These are phyloP conservation scores for Senecio squalidus DNA, from an alignment of 140 eudicot genomes.

Conservation along the genomic window DNA sequence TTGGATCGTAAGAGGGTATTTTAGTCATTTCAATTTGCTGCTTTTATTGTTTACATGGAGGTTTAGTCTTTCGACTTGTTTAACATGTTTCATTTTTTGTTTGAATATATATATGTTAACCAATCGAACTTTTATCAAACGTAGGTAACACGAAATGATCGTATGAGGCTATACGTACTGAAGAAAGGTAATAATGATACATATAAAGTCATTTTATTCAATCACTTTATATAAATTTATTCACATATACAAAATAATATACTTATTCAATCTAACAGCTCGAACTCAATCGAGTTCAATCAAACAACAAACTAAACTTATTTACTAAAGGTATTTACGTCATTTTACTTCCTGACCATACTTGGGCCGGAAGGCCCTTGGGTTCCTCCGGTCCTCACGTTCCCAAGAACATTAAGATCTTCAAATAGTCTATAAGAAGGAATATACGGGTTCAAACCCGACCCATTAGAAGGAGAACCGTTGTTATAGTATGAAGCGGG, in stretches of 20 bases:
- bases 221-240: background rate
- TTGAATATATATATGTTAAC: too few relatives aligned
- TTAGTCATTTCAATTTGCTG: too few relatives aligned
- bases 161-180: too few relatives aligned
- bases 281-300: background rate
- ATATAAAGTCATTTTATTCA: too few relatives aligned
- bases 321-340: background rate
- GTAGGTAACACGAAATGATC: too few relatives aligned
- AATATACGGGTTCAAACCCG: slow-evolving; percentile 58
- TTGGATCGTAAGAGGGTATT: too few relatives aligned
- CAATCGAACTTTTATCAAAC: too few relatives aligned
- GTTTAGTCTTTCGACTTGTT: too few relatives aligned
- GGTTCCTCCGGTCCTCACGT: slow-evolving; percentile 32
- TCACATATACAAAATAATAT: slow-evolving; percentile 4
- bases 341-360: slow-evolving; percentile 54
- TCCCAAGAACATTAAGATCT: slow-evolving; percentile 81
- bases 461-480: slow-evolving; percentile 18
- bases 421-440: slow-evolving; percentile 91
- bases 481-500: slow-evolving; percentile 25
- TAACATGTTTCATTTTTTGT: too few relatives aligned
- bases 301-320: background rate
- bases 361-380: slow-evolving; percentile 51
- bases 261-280: background rate
- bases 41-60: too few relatives aligned
- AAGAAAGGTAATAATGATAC: too few relatives aligned